Base-by-base conservation (phyloP, 257 asterid species). In the Plectranthus barbatus region DNA sequence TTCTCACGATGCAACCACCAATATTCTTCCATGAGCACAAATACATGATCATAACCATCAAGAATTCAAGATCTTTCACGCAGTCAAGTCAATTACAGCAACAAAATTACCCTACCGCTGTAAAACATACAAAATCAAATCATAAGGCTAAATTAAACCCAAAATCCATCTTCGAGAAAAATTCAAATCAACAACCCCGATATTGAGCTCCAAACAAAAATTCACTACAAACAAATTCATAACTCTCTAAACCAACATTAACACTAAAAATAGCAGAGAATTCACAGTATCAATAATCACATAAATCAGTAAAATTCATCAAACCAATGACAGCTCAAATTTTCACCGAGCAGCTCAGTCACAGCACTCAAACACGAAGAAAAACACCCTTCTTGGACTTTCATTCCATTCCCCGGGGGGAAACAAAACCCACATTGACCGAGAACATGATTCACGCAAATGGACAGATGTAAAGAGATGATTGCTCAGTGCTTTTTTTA, bases 391-490 rank as follows among this genome's bases (percentile, higher is more conserved):
- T 42, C 9, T 19, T 44, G 21, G 56, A 56, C 49, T 49, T 44
- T 18, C 4, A 37, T 24, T 54, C 45, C 40, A 49, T 54, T 62
- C 63, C 12, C 15, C 15, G 56, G 50, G 23, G 29, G 11, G 34
- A 9, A 67, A 48, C 46, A 56, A 62, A 76, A 70, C 76, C 79
- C 65, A 65, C 79, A 74, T 74, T 74, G 69, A 58, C 37, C 21
- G 49, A 19, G 60, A 4, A 71, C 60, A 15, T 48, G 67, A 69
- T 58, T 74, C 72, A 63, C 29, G 50, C 48, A 41, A 51, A 46
- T 8, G 58, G 14, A 45, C 46, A 18, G 12, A 39, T 18, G 56
- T 4, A 33, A 4, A 9, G 3, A 51, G 20, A 37, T 21, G 14
- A 33, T 49, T 24, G 36, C 17, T 23, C 21, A n/a, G 40, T 18